Percentiles rank a stretch among this genome's conserved stretches.
Conservation (phyloP, 371 early-diverging fungal genomes). For the Syncephalis fuscata region DNA sequence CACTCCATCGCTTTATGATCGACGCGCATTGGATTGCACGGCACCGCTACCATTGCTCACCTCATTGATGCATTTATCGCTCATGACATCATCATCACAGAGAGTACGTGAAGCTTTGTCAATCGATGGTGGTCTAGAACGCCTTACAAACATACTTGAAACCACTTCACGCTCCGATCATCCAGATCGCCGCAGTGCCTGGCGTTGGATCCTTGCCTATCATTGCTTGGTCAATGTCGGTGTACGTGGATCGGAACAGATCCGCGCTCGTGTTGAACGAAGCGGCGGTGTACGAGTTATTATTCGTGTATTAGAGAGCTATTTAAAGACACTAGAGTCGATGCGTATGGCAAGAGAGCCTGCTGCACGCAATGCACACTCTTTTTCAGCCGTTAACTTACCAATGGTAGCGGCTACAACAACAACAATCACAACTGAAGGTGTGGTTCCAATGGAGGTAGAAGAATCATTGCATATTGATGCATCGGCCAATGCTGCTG, state of each 20-base stretch:
- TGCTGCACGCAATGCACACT: constrained; percentile 10
- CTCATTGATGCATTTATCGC: constrained; percentile 72
- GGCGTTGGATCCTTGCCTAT: constrained; percentile 72
- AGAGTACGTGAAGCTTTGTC: constrained; percentile 64
- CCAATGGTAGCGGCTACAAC: constrained; percentile 4
- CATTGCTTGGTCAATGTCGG: constrained; percentile 77
- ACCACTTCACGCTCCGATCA: constrained; percentile 14
- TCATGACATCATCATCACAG: constrained; percentile 65
- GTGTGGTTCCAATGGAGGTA: constrained; percentile 5
- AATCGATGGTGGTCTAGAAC: constrained; percentile 75
- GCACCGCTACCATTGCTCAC: constrained; percentile 70
- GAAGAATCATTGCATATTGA: background rate
- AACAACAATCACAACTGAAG: constrained; percentile 3
- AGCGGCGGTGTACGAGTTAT: constrained; percentile 68
- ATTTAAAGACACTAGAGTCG: constrained; percentile 32
- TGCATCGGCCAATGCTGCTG: background rate
- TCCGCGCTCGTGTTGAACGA: constrained; percentile 67
- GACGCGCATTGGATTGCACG: constrained; percentile 78
- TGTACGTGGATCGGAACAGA: constrained; percentile 62
- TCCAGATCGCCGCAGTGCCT: constrained; percentile 39
- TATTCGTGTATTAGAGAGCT: constrained; percentile 55
- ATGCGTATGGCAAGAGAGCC: constrained; percentile 37
- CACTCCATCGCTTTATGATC: constrained; percentile 68
- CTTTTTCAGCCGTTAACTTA: constrained; percentile 4
- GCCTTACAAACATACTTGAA: constrained; percentile 60